Conservation (phyloP, 352 stramenopile genomes). For the Phytophthora pinifolia region DNA sequence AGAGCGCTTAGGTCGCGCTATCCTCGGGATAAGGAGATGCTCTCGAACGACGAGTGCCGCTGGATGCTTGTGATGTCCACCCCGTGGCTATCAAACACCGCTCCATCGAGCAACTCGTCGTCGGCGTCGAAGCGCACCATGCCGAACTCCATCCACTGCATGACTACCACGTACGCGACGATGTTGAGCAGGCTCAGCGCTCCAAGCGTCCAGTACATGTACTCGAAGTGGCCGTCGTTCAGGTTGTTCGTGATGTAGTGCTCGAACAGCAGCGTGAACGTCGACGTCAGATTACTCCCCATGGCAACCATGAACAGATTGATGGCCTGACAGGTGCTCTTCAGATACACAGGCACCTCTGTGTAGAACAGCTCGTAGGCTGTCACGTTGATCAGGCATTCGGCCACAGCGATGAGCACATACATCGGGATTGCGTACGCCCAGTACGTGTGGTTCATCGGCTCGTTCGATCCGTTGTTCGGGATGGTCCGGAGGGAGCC, state of each 20-base stretch:
- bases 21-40: constrained; percentile 59
- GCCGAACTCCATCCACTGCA: constrained; percentile 89
- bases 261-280: constrained; percentile 86
- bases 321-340: constrained; percentile 87
- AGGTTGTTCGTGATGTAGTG: constrained; percentile 71
- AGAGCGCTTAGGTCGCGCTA: constrained; percentile 19
- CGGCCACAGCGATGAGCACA: constrained; percentile 74
- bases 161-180: constrained; percentile 69
- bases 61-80: constrained; percentile 71
- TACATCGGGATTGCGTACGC: constrained; percentile 83
- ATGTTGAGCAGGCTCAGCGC: constrained; percentile 75
- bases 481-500: constrained; percentile 33
- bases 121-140: constrained; percentile 77
- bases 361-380: constrained; percentile 90
- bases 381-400: constrained; percentile 89
- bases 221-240: constrained; percentile 86
- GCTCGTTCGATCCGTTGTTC: constrained; percentile 59
- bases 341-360: constrained; percentile 85
- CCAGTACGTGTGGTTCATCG: constrained; percentile 87
- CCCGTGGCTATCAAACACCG: constrained; percentile 58
- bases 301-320: constrained; percentile 90
- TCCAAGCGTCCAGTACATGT: constrained; percentile 89
- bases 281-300: constrained; percentile 87
- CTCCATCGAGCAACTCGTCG: constrained; percentile 61
- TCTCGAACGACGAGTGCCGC: constrained; percentile 78